Base-by-base conservation (phyloP, 768 basidiomycete genomes). In the Mycena metata region DNA sequence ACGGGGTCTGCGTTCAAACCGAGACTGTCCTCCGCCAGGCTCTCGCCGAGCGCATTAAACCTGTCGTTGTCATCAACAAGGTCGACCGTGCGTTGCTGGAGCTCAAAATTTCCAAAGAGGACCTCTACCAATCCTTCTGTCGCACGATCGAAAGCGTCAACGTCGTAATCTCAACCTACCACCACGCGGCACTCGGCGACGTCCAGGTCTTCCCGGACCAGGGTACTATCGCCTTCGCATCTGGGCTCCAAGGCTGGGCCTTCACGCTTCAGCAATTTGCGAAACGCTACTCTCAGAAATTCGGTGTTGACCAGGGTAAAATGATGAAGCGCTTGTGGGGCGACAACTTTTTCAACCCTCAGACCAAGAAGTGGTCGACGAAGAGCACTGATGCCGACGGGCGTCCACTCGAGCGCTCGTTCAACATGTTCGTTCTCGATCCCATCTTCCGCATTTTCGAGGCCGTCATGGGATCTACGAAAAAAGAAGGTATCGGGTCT, bases 251-350 rank as follows among this genome's bases (percentile, higher is more conserved):
- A 82, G 97, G 98, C 74, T 99, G 98, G 98, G 96, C 90, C 57
- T 99, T 99, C 88, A 96, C 97, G 71, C 95, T 99, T 77, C 95
- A 96, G 77, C 95, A 99, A 82, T 99, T 99, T 80, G 96, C 98
- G 58, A 77, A 79, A 68, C 92, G 96, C 66, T 99, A 99, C 82
- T 88, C 94, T 73, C 98, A 98, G 88, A 98, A 96, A 83, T 99
- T 99, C 77, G 96, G 96, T 89, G 96, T 98, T n/a, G 93, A 96
- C 84, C 95, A 96, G 85, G 92, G 92, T 73, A 98, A 98, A 88
- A 95, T 99, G 89, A 97, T 99, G 54, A 21, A 45, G n/a, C 59
- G 60, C 12, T 26, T 70, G 13, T 70, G 98, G 69, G 98, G 98
- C 62, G 98, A 99, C 87, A 98, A 98, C 86, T 99, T 84, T 86